Evolutionary conservation across 164 flowering plant species (phyloP).

Genomic region (Amborella trichopoda): DNA sequence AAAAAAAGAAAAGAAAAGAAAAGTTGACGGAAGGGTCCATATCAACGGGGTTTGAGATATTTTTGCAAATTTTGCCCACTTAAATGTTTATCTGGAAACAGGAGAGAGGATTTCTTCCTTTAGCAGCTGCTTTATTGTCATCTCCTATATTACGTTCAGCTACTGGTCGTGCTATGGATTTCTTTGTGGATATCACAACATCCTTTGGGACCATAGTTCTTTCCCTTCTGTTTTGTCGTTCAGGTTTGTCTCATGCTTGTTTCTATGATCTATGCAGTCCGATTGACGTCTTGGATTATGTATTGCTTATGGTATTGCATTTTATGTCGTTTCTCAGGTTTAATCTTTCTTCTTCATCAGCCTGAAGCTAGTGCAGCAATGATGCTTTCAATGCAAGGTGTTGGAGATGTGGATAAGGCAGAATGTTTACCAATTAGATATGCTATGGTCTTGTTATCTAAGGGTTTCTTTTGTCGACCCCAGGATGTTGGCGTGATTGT

Average conservation of each 20-base stretch:
- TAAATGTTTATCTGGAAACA: constrained; percentile 21
- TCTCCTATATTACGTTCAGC: constrained; percentile 50
- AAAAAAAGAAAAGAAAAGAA: no score
- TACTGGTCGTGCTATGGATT: constrained; percentile 36
- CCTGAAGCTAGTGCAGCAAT: constrained; percentile 59
- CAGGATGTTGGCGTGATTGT: constrained; percentile 56
- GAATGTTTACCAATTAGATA: constrained; percentile 70
- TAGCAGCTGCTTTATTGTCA: constrained; percentile 83
- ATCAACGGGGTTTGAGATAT: no score
- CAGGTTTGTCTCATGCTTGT: constrained; percentile 48
- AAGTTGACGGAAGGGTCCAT: no score
- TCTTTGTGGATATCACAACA: constrained; percentile 52
- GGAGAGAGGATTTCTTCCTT: constrained; percentile 94
- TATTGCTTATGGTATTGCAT: background rate
- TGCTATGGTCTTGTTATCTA: constrained; percentile 59
- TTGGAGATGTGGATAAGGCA: constrained; percentile 34
- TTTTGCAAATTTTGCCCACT: background rate
- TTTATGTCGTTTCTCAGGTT: constrained; percentile 38
- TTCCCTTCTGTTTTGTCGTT: constrained; percentile 66
- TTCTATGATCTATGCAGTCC: background rate
- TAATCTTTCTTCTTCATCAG: constrained; percentile 55
- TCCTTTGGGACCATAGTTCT: constrained; percentile 59
- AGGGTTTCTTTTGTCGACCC: constrained; percentile 68
- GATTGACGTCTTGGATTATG: no score
- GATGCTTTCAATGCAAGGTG: constrained; percentile 56